These are phyloP conservation scores for Physcomitrium patens DNA, from an alignment of 225 moss, liverwort and hornwort species.

Conservation along the genomic window DNA sequence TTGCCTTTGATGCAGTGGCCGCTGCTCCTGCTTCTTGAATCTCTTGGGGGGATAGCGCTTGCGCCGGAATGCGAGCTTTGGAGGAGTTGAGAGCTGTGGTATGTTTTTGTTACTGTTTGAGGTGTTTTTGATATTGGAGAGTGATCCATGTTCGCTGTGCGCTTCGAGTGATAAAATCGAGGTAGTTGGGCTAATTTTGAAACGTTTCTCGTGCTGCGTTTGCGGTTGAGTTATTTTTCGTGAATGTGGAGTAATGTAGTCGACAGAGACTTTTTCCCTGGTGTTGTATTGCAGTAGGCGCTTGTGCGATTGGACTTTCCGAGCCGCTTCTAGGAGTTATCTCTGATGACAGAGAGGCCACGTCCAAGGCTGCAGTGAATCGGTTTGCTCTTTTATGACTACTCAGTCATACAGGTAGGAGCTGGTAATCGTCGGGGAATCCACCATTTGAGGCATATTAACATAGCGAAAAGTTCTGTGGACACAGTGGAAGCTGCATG, in stretches of 20 bases:
- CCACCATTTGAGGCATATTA: background rate
- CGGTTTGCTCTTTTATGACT: background rate
- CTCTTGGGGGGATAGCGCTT: no score
- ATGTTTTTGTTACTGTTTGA: background rate
- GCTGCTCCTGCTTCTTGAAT: no score
- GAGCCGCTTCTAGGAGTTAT: constrained; percentile 1
- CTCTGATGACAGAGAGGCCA: background rate
- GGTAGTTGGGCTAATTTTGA: background rate
- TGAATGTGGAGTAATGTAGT: no score
- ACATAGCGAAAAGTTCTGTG: background rate
- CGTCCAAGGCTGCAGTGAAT: background rate
- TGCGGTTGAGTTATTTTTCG: background rate
- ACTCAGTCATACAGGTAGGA: background rate
- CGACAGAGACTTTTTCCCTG: no score
- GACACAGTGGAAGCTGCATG: background rate
- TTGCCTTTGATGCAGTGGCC: no score
- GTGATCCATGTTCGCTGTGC: background rate
- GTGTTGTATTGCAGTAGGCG: no score
- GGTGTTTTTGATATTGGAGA: background rate
- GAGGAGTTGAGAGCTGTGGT: background rate
- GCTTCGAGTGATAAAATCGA: background rate
- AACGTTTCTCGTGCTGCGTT: constrained; percentile 24
- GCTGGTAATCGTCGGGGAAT: background rate
- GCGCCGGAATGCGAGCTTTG: background rate
- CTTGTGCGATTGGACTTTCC: background rate